Base-by-base conservation (phyloP, 2,329 filamentous ascomycete species). In the Aspergillus ustus region DNA sequence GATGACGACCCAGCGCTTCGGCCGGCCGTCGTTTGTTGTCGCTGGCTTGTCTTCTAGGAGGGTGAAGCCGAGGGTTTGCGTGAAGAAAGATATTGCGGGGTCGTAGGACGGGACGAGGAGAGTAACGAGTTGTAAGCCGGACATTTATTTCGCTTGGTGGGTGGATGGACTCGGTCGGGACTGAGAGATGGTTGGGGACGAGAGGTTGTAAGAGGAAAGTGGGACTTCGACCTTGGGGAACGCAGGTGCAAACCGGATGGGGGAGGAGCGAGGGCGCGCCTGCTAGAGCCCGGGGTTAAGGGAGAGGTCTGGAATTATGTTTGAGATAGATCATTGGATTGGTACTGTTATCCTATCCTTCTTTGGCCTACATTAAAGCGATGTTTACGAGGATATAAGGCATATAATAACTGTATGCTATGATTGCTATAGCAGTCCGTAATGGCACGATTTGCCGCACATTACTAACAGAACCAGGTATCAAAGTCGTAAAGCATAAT, bases 401-500 rank as follows among this genome's bases (percentile, higher is more conserved):
- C 25, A 25, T 25, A 25, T 25, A 25, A 25, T 25, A 25, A 25
- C 25, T 40, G 34, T 40, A 15, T 40, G 34, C 11, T 15, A 40
- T 40, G 15, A 40, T 2, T 13, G 34, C 34, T 40, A 13, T 34
- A 37, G 29, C 49, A 52, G 17, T 19, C 3, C n/a, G 7, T 7
- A 19, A 7, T 28, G 13, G 13, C 8, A 4, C 22, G 28, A 37
- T 15, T 44, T 28, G 28, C 31, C 11, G 15, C 15, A 19, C 34
- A 40, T 17, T n/a, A n/a, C n/a, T 53, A 43, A 19, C 7, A 49
- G 25, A 28, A 25, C 5, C 17, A 57, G 44, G 51, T 49, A 56
- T 58, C 44, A 31, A 60, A 52, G 20, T 60, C 58, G 53, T 66
- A 40, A 55, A 15, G 59, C n/a, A 57, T 55, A 37, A 31, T 17